These are phyloP conservation scores for Populus hybrid DNA, from an alignment of 441 rosid species.

Conservation along the genomic window DNA sequence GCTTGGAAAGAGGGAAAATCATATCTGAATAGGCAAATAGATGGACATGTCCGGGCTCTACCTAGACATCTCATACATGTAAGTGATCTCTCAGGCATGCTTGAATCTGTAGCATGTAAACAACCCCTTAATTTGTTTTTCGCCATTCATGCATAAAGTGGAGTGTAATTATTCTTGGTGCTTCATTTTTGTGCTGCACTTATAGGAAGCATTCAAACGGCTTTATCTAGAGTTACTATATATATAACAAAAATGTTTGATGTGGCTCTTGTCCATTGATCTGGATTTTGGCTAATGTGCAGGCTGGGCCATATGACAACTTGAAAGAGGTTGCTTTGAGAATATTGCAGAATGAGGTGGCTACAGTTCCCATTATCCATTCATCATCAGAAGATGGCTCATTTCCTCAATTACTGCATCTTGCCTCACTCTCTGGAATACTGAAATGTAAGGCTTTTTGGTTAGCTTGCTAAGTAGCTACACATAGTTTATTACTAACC, in stretches of 20 bases:
- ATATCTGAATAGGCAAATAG: slow-evolving; percentile 47
- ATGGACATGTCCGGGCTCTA: slow-evolving; percentile 44
- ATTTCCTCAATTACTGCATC: slow-evolving; percentile 60
- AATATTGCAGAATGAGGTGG: slow-evolving; percentile 53
- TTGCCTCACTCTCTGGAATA: slow-evolving; percentile 62
- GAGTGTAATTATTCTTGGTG: background rate
- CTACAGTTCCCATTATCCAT: slow-evolving; percentile 57
- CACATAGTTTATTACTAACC: slow-evolving; percentile 24
- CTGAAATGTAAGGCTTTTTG: slow-evolving; percentile 47
- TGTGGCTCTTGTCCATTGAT: slow-evolving; percentile 3
- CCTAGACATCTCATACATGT: slow-evolving; percentile 50
- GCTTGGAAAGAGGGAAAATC: slow-evolving; percentile 74
- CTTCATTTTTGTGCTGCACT: background rate
- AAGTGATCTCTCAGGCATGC: slow-evolving; percentile 27
- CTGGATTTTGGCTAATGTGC: slow-evolving; percentile 16
- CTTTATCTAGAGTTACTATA: background rate
- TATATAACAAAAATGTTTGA: background rate
- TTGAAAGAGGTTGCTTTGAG: slow-evolving; percentile 53
- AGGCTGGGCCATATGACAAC: slow-evolving; percentile 58
- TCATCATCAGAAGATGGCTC: slow-evolving; percentile 59
- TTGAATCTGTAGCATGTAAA: slow-evolving; percentile 4
- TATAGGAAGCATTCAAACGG: background rate
- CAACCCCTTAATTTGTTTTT: background rate
- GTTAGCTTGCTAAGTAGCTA: slow-evolving; percentile 5
- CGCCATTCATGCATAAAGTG: background rate